Base-by-base conservation (phyloP, 495 filamentous ascomycete genomes). In the Aspergillus egyptiacus region DNA sequence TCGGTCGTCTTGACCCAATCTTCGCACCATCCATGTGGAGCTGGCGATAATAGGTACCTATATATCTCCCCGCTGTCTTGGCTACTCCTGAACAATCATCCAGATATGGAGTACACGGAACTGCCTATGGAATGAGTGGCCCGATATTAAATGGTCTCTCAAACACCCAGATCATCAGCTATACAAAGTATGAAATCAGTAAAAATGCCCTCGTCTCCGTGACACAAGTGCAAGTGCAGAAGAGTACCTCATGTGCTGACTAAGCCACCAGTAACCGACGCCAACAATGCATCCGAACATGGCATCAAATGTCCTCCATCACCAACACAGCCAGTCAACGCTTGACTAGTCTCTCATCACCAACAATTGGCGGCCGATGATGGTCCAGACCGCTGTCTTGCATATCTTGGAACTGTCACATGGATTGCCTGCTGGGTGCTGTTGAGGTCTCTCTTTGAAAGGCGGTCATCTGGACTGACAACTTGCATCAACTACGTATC, bases 341-440 rank as follows among this genome's bases (percentile, higher is more conserved):
- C 17, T 9, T 27, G 24, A 6, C 28, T 10, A 35, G 24, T 15
- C n/a, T n/a, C n/a, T n/a, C n/a, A 35, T 35, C 32, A 30, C 24
- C 11, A 46, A 38, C 40, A 42, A 40, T 22, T 37, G 20, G 14
- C 34, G 25, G 34, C 40, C 25, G 23, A 46, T 34, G 22, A 37
- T 48, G 45, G 44, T 34, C 36, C 36, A 4, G 14, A 28, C 7
- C 34, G 10, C 23, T 35, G 15, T 24, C 42, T 20, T 11, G 25
- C 31, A 48, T 53, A 22, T 20, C 19, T 19, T 41, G 35, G 28
- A 30, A 18, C 23, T 46, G 19, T 55, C 46, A 55, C 52, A 55
- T 55, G 46, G 40, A 15, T 13, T 13, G 24, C 10, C 20, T 5
- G 18, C 13, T 13, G 5, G 25, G 22, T 20, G 11, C 28, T 39